A percentile compares a stretch with the other conserved stretches of the same genome.
Conservation (phyloP, 768 basidiomycete species). For the Tulasnella sp. region DNA sequence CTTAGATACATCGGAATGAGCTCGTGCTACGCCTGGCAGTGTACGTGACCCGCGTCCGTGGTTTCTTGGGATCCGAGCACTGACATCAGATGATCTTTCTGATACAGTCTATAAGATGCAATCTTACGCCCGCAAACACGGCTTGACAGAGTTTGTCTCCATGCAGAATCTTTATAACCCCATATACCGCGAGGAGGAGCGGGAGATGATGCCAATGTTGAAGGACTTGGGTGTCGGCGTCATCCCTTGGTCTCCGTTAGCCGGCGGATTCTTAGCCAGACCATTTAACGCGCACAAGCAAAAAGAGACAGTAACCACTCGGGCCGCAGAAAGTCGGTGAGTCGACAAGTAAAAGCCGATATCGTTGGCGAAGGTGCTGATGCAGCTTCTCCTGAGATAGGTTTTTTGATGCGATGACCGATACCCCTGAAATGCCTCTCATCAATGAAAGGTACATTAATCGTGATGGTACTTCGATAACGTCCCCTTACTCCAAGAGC, state of each 20-base stretch:
- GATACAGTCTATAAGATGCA: conserved; percentile 23
- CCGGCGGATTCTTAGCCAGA: conserved; percentile 27
- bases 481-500: background rate
- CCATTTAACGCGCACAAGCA: conserved; percentile 6
- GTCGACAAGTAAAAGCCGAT: background rate
- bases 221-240: conserved; percentile 30
- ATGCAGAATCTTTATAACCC: conserved; percentile 26
- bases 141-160: conserved; percentile 19
- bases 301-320: background rate
- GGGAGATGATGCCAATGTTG: conserved; percentile 32
- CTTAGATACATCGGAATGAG: conserved; percentile 44
- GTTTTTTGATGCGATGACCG: no score
- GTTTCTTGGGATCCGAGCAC: background rate
- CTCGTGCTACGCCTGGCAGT: conserved; percentile 40
- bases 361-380: no score
- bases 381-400: no score
- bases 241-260: conserved; percentile 33
- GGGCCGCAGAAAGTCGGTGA: background rate
- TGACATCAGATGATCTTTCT: background rate
- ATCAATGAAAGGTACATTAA: no score
- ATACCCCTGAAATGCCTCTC: no score
- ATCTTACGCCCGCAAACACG: background rate
- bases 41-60: background rate
- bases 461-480: background rate
- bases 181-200: conserved; percentile 33